These are phyloP conservation scores for Lactarius indigo DNA, from an alignment of 768 basidiomycete genomes.

Conservation along the genomic window DNA sequence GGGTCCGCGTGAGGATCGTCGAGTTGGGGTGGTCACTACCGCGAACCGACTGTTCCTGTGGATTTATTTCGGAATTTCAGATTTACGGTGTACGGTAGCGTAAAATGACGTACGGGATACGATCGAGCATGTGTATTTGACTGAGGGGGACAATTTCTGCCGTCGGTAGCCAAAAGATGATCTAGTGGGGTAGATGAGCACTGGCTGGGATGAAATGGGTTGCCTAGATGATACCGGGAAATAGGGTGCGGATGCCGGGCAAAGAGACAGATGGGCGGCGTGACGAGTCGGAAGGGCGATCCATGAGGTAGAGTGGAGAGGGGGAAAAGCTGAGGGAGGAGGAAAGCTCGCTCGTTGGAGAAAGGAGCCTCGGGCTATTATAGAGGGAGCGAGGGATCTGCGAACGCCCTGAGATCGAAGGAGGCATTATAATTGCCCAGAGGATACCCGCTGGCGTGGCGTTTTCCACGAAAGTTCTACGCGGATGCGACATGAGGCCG, in stretches of 20 bases:
- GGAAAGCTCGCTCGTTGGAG: not conserved
- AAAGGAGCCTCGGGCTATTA: slow-evolving; percentile 14
- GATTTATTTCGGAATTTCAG: not conserved
- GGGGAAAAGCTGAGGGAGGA: not conserved
- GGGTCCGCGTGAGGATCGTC: not conserved
- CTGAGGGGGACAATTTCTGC: slow-evolving; percentile 13
- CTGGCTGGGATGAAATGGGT: slow-evolving; percentile 7
- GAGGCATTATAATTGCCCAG: slow-evolving; percentile 23
- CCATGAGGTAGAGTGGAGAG: slow-evolving; percentile 12
- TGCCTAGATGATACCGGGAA: slow-evolving; percentile 29
- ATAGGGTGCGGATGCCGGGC: slow-evolving; percentile 32
- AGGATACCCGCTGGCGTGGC: slow-evolving; percentile 24
- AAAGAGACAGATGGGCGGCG: slow-evolving; percentile 24
- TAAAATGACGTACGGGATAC: slow-evolving; percentile 4
- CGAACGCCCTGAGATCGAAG: slow-evolving; percentile 22
- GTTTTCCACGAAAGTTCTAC: slow-evolving; percentile 25
- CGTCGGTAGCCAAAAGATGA: slow-evolving; percentile 21
- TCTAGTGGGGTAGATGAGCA: slow-evolving; percentile 22
- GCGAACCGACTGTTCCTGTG: slow-evolving; percentile 17
- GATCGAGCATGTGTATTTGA: not conserved
- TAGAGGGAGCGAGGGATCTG: slow-evolving; percentile 24
- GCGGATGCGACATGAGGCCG: slow-evolving; percentile 22
- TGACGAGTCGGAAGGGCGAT: slow-evolving; percentile 15
- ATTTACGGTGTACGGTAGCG: not conserved
- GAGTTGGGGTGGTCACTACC: not conserved